These are phyloP conservation scores for Jamesozyma rosinii DNA, from an alignment of 805 yeast genomes.

Conservation along the genomic window DNA sequence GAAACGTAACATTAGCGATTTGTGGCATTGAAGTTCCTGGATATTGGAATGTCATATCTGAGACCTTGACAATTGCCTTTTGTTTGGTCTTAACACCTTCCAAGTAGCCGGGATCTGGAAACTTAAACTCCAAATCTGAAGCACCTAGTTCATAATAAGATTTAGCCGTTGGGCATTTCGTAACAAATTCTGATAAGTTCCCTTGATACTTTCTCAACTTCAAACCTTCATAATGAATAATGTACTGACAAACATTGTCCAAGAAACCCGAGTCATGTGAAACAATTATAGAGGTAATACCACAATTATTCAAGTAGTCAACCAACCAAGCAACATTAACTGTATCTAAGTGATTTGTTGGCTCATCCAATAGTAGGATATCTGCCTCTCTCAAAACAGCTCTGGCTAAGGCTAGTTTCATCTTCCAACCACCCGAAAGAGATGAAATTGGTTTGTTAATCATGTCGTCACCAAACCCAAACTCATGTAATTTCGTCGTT, in stretches of 20 bases:
- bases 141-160: conserved; percentile 96
- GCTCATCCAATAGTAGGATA: conserved; percentile 43
- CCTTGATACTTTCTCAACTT: conserved; percentile 98
- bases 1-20: conserved; percentile 80
- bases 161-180: conserved; percentile 94
- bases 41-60: conserved; percentile 93
- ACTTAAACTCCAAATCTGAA: conserved; percentile 82
- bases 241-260: conserved; percentile 89
- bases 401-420: conserved; percentile 96
- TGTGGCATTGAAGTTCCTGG: conserved; percentile 95
- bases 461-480: conserved; percentile 85
- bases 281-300: conserved; percentile 90
- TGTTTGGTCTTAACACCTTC: conserved; percentile 99
- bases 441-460: conserved; percentile 81
- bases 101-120: conserved; percentile 99
- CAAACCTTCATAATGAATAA: conserved; percentile 98
- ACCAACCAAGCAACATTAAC: conserved; percentile 98
- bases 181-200: conserved; percentile 93
- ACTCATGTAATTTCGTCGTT: conserved; percentile 64
- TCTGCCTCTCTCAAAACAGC: conserved; percentile 95
- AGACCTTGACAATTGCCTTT: conserved; percentile 95
- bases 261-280: conserved; percentile 98
- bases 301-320: conserved; percentile 93
- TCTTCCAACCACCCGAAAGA: conserved; percentile 98
- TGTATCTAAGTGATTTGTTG: conserved; percentile 97